Evolutionary conservation across 2,329 filamentous ascomycete genomes (phyloP).

Genomic region (Ophiostoma sp.): DNA sequence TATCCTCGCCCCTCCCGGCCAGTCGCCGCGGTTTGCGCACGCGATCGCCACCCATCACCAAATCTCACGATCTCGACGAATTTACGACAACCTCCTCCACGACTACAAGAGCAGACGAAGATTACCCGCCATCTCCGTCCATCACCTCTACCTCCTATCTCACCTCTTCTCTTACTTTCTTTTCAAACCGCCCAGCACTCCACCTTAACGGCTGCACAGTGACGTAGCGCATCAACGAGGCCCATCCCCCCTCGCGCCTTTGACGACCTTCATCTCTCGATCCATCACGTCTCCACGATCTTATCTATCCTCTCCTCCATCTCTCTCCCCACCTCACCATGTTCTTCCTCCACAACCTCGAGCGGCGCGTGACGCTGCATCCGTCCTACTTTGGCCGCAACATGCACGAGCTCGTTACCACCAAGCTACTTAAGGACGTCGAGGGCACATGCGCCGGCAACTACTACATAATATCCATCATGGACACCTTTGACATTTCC

Average conservation of each 20-base stretch:
- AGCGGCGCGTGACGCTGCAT: constrained; percentile 91
- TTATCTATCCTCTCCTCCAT: background rate
- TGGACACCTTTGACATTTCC: constrained; percentile 93
- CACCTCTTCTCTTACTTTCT: background rate
- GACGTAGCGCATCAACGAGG: background rate
- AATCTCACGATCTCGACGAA: background rate
- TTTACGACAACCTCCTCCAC: background rate
- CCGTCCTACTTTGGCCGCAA: constrained; percentile 95
- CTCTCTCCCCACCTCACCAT: constrained; percentile 52
- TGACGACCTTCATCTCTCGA: background rate
- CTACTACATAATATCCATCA: constrained; percentile 97
- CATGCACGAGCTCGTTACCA: constrained; percentile 87
- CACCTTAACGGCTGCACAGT: background rate
- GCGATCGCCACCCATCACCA: background rate
- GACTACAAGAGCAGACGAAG: background rate
- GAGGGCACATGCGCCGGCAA: constrained; percentile 94
- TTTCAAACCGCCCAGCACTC: background rate
- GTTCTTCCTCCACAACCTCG: constrained; percentile 98
- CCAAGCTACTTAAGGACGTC: constrained; percentile 86
- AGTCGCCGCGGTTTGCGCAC: background rate
- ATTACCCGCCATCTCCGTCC: background rate
- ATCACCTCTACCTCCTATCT: background rate
- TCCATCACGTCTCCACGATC: background rate
- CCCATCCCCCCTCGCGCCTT: background rate
- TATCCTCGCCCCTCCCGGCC: background rate